Base-by-base conservation (phyloP, 1,284 basidiomycete species). In the Xerocomus minutiporus region DNA sequence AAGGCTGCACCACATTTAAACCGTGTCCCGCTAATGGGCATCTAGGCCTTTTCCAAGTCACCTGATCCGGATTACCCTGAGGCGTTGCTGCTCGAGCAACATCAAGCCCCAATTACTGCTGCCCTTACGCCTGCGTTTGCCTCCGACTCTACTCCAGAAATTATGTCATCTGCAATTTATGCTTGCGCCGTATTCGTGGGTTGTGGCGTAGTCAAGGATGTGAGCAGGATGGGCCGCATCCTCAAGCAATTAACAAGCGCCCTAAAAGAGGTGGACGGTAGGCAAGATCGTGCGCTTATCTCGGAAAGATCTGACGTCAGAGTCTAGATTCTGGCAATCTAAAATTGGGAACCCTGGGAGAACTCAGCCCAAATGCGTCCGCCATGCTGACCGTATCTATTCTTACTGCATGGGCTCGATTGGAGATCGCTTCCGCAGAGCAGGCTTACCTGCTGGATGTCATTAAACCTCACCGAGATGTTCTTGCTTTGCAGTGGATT, bases 111-210 rank as follows among this genome's bases (percentile, higher is more conserved):
- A 0, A 97, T 99, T 55, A 96, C 96, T 1, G 93, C 97, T 2
- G 97, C 97, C 0, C 78, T 99, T n/a, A 99, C 95, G 0, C 96
- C 97, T 0, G 95, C 96, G 0, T 99, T 99, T 65, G 91, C 91
- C 4, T 78, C 89, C 0, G 97, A 99, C 66, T 93, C 94, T 1
- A 93, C 94, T 1, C 95, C 96, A 0, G 96, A 99, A 67, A 96
- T 99, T 23, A 68, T 98, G 32, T 91, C 95, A 0, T 85, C 88
- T 13, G 96, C 95, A 0, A 86, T 99, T 23, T 84, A 95, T 64
- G 91, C 96, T 12, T 97, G 96, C 63, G 97, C 96, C 2, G 82
- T 93, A 11, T 99, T 97, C 65, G 92, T 99, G 2, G 93, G 93
- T 0, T 93, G 89, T 59, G 97, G 97, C n/a, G 86, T 97, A 20